Base-by-base conservation (phyloP, 106 monocot genomes). In the Ottelia alismoides region DNA sequence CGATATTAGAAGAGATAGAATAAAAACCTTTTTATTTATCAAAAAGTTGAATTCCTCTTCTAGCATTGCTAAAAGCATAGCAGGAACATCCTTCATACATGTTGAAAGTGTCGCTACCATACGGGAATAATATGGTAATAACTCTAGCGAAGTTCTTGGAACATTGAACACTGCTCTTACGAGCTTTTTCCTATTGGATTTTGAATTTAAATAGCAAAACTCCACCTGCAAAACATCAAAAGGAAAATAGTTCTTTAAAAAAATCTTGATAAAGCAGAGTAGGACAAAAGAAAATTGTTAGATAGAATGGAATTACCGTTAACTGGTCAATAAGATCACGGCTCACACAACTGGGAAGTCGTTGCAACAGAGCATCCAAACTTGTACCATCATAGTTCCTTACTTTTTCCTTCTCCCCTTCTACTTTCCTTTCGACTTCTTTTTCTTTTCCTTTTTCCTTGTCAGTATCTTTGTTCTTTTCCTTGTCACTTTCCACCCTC, bases 311-410 rank as follows among this genome's bases (percentile, higher is more conserved):
- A 56, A 67, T 77, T 76, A 96, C 96, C 78, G 85, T 75, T 60
- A 96, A 58, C 46, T 96, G 96, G 64, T 96, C 96, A 55, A 96
- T 96, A 69, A 96, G 82, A 40, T 96, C 89, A 66, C 96, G 96
- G 71, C 85, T 89, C 52, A 96, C 88, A 69, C 89, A 96, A 52
- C 78, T 71, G 46, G 96, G 89, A 74, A 96, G 85, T 62, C 85
- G 82, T 66, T 96, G 96, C 28, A 96, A 61, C 10, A 96, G 64
- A 57, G 59, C 74, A 65, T 96, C 96, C 57, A 96, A 70, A 62
- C 63, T 85, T 60, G 89, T 47, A 11, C 79, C 82, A 74, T 96
- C 94, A 56, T 73, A 51, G 30, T 68, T 56, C 72, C 76, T 96
- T 16, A 72, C 60, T 65, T 79, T 94, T 18, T 94, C 94, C 68